Base-by-base conservation (phyloP, 1,284 basidiomycete genomes). In the Ceratobasidium papillatum region DNA sequence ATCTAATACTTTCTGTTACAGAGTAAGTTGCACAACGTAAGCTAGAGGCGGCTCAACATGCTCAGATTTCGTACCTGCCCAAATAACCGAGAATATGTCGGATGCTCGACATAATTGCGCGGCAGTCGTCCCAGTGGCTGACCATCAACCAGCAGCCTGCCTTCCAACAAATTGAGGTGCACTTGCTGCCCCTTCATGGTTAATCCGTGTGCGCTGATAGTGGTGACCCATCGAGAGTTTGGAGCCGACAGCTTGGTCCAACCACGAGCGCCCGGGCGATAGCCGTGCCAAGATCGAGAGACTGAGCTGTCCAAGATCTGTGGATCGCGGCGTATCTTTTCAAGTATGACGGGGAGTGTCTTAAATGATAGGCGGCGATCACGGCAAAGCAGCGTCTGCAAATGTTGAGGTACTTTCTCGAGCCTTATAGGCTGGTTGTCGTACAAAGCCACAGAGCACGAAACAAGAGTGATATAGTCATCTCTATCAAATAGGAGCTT, bases 121-220 rank as follows among this genome's bases (percentile, higher is more conserved):
- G 77, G 74, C 9, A 77, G 51, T 14, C 74, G 76, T 1, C 76
- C 74, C 3, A 75, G 59, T 17, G 76, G 76, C 25, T 75, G 68
- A 3, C 76, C 76, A 45, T 77, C 52, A 41, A 77, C 61, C 11
- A 77, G 69, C 1, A 77, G 49, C 45, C 34, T 56, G 1, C 75
- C 75, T 2, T 51, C 52, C 1, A 77, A 25, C 30, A 77, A 11
- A 38, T 76, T 75, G 14, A 76, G 19, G 32, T 76, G 74, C 0
- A 76, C 73, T 14, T 7, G 7, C 45, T 47, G 45, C n/a, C n/a
- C n/a, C n/a, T n/a, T n/a, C 7, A 17, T 3, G 19, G 45, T 3
- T 9, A 3, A 9, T 47, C 9, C 19, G 8, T 7, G 9, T 12
- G 19, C 19, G 19, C 11, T 12, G 11, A 3, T n/a, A 9, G 45